Evolutionary conservation across 2,329 filamentous ascomycete species (phyloP).

Genomic region (Trichoderma atrobrunneum): DNA sequence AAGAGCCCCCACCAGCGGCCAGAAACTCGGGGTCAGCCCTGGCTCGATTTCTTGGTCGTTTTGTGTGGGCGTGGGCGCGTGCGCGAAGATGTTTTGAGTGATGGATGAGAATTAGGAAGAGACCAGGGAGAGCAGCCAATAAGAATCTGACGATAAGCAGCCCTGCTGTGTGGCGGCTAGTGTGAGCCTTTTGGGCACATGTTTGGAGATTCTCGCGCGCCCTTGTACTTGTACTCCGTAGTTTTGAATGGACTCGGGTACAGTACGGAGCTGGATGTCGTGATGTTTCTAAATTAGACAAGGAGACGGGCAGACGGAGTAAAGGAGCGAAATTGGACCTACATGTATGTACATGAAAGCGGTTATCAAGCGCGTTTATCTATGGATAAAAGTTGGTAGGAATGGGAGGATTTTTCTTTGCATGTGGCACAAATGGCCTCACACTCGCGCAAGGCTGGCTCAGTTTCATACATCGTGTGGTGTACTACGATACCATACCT

Average conservation of each 20-base stretch:
- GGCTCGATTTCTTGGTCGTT: neutral
- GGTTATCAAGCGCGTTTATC: neutral
- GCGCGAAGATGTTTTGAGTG: neutral
- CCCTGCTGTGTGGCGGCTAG: constrained; percentile 14
- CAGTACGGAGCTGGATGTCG: neutral
- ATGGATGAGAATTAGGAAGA: constrained; percentile 7
- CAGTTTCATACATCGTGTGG: neutral
- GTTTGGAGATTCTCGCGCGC: neutral
- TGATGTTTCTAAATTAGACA: neutral
- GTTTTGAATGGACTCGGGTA: neutral
- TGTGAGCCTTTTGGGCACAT: constrained; percentile 3
- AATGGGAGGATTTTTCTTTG: neutral
- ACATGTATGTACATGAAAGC: neutral
- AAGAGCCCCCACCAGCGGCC: constrained; percentile 12
- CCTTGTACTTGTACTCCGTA: constrained; percentile 3
- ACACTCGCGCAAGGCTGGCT: neutral
- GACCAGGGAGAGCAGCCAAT: constrained; percentile 2
- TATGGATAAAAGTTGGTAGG: neutral
- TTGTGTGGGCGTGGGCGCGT: constrained; percentile 1
- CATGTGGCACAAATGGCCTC: constrained; percentile 1
- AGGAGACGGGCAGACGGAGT: neutral
- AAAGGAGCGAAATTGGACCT: neutral
- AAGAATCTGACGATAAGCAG: constrained; percentile 11
- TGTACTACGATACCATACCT: neutral
- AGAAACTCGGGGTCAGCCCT: constrained; percentile 10